Evolutionary conservation across 75 land plant species (phyloP).

Genomic region (Sequoia sempervirens): DNA sequence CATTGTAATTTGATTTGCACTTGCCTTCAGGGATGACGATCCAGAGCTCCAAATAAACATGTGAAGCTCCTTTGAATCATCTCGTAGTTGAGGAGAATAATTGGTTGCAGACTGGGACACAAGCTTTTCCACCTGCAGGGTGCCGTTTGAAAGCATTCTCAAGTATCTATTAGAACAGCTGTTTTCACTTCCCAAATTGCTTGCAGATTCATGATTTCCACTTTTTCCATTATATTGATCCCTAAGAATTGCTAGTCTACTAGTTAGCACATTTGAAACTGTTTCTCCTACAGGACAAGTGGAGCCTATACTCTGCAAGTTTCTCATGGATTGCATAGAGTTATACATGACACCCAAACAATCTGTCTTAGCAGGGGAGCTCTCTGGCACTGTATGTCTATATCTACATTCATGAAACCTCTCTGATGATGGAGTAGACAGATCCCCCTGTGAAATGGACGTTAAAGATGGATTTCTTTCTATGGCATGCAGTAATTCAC

Average conservation of each 20-base stretch:
- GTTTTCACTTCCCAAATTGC: neutral
- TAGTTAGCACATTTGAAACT: neutral
- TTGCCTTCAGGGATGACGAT: slow-evolving; percentile 40
- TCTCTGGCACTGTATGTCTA: neutral
- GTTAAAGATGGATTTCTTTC: slow-evolving; percentile 22
- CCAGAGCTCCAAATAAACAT: slow-evolving; percentile 50
- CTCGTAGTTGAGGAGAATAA: slow-evolving; percentile 6
- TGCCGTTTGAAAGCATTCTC: neutral
- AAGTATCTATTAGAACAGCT: neutral
- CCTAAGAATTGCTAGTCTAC: neutral
- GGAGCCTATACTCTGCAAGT: slow-evolving; percentile 1
- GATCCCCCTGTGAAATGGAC: neutral
- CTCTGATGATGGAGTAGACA: slow-evolving; percentile 11
- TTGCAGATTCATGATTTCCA: neutral
- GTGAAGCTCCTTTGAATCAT: slow-evolving; percentile 48
- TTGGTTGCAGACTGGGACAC: slow-evolving; percentile 18
- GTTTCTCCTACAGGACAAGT: neutral
- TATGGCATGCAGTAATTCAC: slow-evolving; percentile 25
- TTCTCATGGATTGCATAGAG: neutral
- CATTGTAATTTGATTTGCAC: neutral
- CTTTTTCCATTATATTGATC: neutral
- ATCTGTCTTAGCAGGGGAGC: neutral
- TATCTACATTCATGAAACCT: slow-evolving; percentile 13
- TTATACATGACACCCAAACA: neutral
- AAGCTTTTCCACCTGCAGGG: slow-evolving; percentile 14